Percentiles rank a stretch among this genome's conserved stretches.
phyloP scores from a whole-genome alignment of 2,329 filamentous ascomycete species.

The Colletotrichum scovillei region DNA sequence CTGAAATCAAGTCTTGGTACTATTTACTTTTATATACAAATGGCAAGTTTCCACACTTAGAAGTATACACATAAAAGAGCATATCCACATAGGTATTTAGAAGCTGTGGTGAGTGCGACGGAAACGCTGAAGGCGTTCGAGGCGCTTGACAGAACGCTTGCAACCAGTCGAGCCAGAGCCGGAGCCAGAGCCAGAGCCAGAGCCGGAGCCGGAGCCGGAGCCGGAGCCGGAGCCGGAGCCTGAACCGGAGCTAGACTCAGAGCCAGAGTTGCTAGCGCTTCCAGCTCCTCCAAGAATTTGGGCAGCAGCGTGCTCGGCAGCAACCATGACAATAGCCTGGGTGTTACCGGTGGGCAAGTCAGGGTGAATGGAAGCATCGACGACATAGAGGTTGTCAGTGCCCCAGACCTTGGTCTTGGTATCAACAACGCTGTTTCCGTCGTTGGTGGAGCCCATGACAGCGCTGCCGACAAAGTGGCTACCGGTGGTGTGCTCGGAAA shows the following conservation, averaged over 20 bases:
- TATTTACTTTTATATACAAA: background rate
- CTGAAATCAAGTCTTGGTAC: background rate
- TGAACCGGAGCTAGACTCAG: conserved; percentile 36
- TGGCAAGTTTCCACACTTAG: background rate
- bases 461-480: conserved; percentile 54
- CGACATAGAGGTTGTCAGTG: conserved; percentile 70
- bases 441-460: conserved; percentile 59
- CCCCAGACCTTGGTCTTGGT: conserved; percentile 68
- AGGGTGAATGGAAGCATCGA: conserved; percentile 72
- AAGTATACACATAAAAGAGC: background rate
- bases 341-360: conserved; percentile 44
- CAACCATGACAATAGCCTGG: conserved; percentile 37
- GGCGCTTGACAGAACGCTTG: conserved; percentile 51
- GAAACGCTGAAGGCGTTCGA: conserved; percentile 52
- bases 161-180: background rate
- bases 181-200: background rate
- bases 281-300: conserved; percentile 27
- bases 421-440: conserved; percentile 65
- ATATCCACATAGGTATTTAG: background rate
- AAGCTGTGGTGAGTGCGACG: conserved; percentile 3
- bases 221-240: conserved; percentile 41
- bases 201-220: conserved; percentile 6
- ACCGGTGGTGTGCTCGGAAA: conserved; percentile 40
- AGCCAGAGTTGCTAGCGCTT: conserved; percentile 38
- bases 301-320: conserved; percentile 34